Conservation (phyloP, 805 yeast species). For the Groenewaldozyma salmanticensis region DNA sequence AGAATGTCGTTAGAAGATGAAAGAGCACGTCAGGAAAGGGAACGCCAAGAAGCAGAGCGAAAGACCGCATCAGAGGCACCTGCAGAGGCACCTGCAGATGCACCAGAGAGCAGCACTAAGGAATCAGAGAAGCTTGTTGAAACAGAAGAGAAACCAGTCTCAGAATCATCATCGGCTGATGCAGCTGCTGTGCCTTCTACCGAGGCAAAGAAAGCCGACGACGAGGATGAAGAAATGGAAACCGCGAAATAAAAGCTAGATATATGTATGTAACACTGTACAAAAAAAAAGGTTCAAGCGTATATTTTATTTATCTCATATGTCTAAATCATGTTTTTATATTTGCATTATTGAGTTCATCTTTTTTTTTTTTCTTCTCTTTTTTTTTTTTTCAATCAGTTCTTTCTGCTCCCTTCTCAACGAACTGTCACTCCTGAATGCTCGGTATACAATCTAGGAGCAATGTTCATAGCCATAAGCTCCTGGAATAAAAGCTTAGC, state of each 20-base stretch:
- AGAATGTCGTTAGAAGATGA: constrained; percentile 93
- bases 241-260: neutral
- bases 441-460: constrained; percentile 95
- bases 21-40: constrained; percentile 77
- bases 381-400: constrained; percentile 2
- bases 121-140: constrained; percentile 3
- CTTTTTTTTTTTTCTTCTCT: constrained; percentile 1
- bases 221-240: constrained; percentile 6
- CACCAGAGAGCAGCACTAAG: constrained; percentile 6
- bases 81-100: constrained; percentile 2
- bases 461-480: constrained; percentile 98
- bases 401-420: neutral
- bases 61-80: constrained; percentile 8
- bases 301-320: too few species aligned
- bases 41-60: constrained; percentile 14
- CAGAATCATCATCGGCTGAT: neutral
- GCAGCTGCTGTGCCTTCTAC: neutral
- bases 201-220: neutral
- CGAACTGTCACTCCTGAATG: constrained; percentile 45
- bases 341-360: neutral
- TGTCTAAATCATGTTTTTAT: neutral
- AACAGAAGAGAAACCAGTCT: too few species aligned
- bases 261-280: neutral
- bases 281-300: neutral
- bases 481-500: constrained; percentile 97